Evolutionary conservation across 2,329 filamentous ascomycete species (phyloP), one percentile per base, ranked within the genome.

Genomic region (Fonsecaea monophora): DNA sequence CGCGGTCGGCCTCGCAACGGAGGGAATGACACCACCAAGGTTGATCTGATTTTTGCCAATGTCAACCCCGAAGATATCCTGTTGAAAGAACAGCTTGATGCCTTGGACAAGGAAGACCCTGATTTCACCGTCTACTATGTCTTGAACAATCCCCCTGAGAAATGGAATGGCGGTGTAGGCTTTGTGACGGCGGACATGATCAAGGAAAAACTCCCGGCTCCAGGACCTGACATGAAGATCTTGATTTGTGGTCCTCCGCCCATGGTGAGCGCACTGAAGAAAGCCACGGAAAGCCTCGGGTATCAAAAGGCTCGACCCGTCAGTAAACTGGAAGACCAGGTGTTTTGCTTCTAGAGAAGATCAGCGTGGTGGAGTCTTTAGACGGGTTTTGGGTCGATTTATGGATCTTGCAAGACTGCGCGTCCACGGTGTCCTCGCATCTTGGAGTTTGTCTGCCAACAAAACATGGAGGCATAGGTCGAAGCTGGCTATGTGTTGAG

Each of bases 131-230:
- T 98, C 40, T 90, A 97, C 86, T 98, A 98, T 77, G 94, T 98
- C 56, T 86, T 99, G 57, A 97, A 99, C 85, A 96, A 95, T 83
- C 93, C 95, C 25, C 94, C 94, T 8, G 90, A 92, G 83, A 89
- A 87, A 75, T 99, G 95, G 95, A 89, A 86, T 48, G 95, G 95
- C 67, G 94, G 92, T 72, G 91, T 96, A 69, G 95, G 95, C 73
- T 99, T 96, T 77, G 94, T 98, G 68, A 98, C 94, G 34, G 85
- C 89, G 50, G 94, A 98, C 71, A 97, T 98, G 91, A 94, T 99
- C 77, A 92, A 92, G 81, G 79, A 79, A 67, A 78, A 77, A 65
- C 86, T 98, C 62, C 93, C 95, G 65, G 89, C 91, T 77, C 88
- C 95, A 21, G 91, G 92, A 64, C 82, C 85, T 66, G 94, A 98